These are phyloP conservation scores for Scalesia atractyloides DNA, from an alignment of 129 eudicot species.

Conservation along the genomic window DNA sequence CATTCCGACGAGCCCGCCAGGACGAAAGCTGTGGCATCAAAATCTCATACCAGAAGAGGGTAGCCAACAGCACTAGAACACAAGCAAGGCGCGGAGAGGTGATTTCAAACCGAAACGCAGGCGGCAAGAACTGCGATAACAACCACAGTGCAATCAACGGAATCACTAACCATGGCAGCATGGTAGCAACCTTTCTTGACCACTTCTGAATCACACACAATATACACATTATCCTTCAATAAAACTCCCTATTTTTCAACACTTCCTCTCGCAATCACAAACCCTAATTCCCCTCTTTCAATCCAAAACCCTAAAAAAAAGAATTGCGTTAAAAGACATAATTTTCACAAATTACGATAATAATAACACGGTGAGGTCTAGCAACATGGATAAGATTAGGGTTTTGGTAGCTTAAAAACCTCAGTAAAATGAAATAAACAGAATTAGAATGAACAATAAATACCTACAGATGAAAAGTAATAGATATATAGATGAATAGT, in stretches of 20 bases:
- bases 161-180: slow-evolving; percentile 93
- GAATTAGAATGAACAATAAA: slow-evolving; percentile 22
- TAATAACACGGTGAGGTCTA: slow-evolving; percentile 8
- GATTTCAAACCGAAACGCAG: slow-evolving; percentile 80
- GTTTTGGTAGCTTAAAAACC: slow-evolving; percentile 40
- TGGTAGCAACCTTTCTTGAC: slow-evolving; percentile 92
- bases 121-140: slow-evolving; percentile 86
- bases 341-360: slow-evolving; percentile 11
- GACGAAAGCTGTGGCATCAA: slow-evolving; percentile 79
- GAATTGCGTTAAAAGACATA: slow-evolving; percentile 37
- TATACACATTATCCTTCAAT: slow-evolving; percentile 87
- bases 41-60: slow-evolving; percentile 88
- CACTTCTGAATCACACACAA: slow-evolving; percentile 92
- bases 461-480: slow-evolving; percentile 9
- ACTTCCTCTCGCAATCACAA: slow-evolving; percentile 15
- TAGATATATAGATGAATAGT: slow-evolving; percentile 21
- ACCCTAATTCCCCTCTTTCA: slow-evolving; percentile 33
- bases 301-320: slow-evolving; percentile 53
- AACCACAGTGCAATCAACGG: slow-evolving; percentile 91
- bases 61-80: slow-evolving; percentile 70
- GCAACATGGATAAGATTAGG: slow-evolving; percentile 22
- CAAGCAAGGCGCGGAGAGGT: slow-evolving; percentile 90
- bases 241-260: slow-evolving; percentile 27
- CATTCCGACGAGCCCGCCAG: slow-evolving; percentile 81
- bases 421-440: slow-evolving; percentile 5